Evolutionary conservation across 192 early-diverging fungal species (phyloP).

Genomic region (Coemansia sp.): DNA sequence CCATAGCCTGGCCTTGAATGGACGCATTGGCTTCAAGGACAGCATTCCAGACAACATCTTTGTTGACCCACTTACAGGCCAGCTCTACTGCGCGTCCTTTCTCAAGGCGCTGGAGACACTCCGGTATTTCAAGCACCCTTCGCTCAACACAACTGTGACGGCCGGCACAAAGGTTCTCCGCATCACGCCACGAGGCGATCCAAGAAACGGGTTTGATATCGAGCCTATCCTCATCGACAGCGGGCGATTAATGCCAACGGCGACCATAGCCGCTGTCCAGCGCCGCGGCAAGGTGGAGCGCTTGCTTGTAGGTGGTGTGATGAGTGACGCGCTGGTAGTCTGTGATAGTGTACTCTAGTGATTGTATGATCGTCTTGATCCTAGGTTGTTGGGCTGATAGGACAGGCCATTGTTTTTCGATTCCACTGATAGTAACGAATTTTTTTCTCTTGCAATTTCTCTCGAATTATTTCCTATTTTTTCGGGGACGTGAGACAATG

Average conservation of each 20-base stretch:
- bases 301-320: slow-evolving; percentile 39
- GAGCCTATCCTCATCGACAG: slow-evolving; percentile 38
- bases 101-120: slow-evolving; percentile 25
- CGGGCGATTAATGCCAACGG: slow-evolving; percentile 42
- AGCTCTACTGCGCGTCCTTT: slow-evolving; percentile 42
- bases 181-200: slow-evolving; percentile 14
- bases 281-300: slow-evolving; percentile 37
- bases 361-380: not conserved
- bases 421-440: not conserved
- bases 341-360: slow-evolving; percentile 17
- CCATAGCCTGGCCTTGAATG: slow-evolving; percentile 11
- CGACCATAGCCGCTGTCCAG: slow-evolving; percentile 45
- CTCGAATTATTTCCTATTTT: not conserved
- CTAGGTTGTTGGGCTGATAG: not conserved
- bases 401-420: too few relatives aligned
- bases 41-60: slow-evolving; percentile 40
- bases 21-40: slow-evolving; percentile 22
- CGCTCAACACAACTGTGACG: slow-evolving; percentile 26
- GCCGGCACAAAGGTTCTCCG: slow-evolving; percentile 38
- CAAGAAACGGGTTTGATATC: slow-evolving; percentile 10
- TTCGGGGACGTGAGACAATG: not conserved
- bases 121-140: slow-evolving; percentile 29
- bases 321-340: slow-evolving; percentile 28
- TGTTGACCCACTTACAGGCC: slow-evolving; percentile 37
- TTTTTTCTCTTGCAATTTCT: not conserved